These are phyloP conservation scores for Stachybotrys chartarum DNA, from an alignment of 2,329 filamentous ascomycete genomes.

Conservation along the genomic window DNA sequence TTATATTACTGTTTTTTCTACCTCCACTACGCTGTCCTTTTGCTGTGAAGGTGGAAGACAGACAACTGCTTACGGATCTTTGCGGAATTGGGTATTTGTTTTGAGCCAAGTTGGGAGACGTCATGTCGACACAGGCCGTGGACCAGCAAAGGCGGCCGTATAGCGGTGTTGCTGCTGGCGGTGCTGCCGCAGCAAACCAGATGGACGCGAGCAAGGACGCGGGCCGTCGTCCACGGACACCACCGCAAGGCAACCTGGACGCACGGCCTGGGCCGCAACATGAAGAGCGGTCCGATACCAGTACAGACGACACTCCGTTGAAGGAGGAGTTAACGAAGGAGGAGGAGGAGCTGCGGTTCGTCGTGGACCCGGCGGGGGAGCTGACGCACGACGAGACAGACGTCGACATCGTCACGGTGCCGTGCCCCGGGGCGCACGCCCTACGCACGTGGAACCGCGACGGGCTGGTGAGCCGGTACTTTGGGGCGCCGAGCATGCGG, in stretches of 20 bases:
- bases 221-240: neutral
- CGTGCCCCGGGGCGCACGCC: conserved; percentile 45
- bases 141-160: neutral
- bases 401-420: conserved; percentile 46
- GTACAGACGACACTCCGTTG: neutral
- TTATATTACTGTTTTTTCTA: too few relatives aligned
- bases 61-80: too few relatives aligned
- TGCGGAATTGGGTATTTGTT: too few relatives aligned
- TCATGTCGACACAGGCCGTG: neutral
- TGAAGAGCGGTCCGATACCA: neutral
- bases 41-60: too few relatives aligned
- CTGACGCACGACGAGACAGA: conserved; percentile 42
- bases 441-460: conserved; percentile 47
- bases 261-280: neutral
- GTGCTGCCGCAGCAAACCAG: neutral
- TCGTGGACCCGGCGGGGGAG: conserved; percentile 25
- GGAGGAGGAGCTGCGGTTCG: conserved; percentile 14
- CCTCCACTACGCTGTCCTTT: too few relatives aligned
- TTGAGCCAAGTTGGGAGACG: too few relatives aligned
- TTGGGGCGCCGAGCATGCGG: conserved; percentile 32
- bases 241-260: too few relatives aligned
- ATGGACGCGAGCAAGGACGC: neutral
- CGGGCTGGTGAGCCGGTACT: conserved; percentile 39
- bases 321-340: conserved; percentile 1
- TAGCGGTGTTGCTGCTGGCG: neutral